phyloP scores from a whole-genome alignment of 306 rosid genomes.

The Acacia crassicarpa region DNA sequence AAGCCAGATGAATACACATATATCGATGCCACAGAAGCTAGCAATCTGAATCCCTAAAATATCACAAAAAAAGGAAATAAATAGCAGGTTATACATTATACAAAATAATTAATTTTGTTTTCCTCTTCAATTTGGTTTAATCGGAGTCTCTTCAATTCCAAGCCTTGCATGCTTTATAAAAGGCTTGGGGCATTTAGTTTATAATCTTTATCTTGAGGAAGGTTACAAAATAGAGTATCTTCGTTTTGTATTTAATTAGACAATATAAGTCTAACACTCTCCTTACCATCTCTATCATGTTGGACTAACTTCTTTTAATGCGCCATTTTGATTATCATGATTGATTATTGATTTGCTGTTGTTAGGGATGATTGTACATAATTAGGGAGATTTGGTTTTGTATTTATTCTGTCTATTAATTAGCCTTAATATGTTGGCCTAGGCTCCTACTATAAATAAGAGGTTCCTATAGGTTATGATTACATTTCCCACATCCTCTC shows the following conservation, averaged over 20 bases:
- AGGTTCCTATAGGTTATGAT: neutral
- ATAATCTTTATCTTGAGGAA: neutral
- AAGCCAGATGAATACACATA: neutral
- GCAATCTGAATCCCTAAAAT: neutral
- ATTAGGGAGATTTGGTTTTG: neutral
- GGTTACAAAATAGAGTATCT: neutral
- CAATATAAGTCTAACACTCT: neutral
- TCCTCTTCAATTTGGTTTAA: neutral
- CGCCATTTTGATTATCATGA: neutral
- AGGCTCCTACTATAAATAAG: neutral
- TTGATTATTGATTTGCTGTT: neutral
- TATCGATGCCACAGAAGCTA: neutral
- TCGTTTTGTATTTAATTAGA: neutral
- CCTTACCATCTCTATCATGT: slow-evolving; percentile 24
- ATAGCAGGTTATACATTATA: neutral
- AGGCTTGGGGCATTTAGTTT: neutral
- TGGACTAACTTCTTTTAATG: slow-evolving; percentile 4
- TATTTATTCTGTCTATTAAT: neutral
- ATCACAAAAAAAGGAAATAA: neutral
- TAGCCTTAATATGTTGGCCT: neutral
- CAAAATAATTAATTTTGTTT: too few species aligned
- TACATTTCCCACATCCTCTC: neutral
- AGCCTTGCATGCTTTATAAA: neutral
- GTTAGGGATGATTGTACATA: too few species aligned
- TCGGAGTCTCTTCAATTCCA: neutral